Evolutionary conservation across 2,329 filamentous ascomycete genomes (phyloP), one percentile per base, ranked within the genome.

Genomic region (Colletotrichum sp.): DNA sequence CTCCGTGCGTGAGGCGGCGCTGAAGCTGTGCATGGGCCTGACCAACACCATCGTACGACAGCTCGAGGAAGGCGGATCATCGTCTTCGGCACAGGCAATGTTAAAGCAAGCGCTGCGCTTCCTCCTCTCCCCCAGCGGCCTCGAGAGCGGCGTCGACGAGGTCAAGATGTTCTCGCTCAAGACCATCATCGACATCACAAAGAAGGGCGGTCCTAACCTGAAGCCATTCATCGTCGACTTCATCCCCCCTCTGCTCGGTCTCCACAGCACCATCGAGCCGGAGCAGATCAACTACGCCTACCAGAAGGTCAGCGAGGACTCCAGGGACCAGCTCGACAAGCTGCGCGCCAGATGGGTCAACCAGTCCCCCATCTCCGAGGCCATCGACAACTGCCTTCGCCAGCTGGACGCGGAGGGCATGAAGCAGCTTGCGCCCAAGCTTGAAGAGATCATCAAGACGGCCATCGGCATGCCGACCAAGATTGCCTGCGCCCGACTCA

Each of bases 381-480:
- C 96, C 2, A 95, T 98, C 72, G 95, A 98, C 80, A 92, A 96
- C 78, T 95, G 95, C 80, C 90, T 99, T 36, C 95, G 98, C 75
- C 92, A 95, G 68, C 89, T 98, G 3, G 95, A 98, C 81, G 93
- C 92, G 8, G 86, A 88, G 6, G 93, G 94, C n/a, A 96, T 98
- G 92, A 89, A 90, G 61, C 89, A 92, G 25, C 88, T 98, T 12
- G 92, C 93, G 44, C 92, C 93, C 3, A 91, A 88, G 60, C 89
- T 99, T 0, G 94, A 97, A 82, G 90, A 90, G 34, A 93, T 94
- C 0, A 95, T 98, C 84, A 97, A 96, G 82, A 93, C 91, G 30
- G 95, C 96, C 2, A 93, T 99, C 48, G 96, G 96, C 2, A 93
- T 98, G 85, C 96, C 96, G 3, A 98, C 96, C 0, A 98, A 98